Conservation (phyloP, 2,329 filamentous ascomycete species). For the Paecilomyces formosus region DNA sequence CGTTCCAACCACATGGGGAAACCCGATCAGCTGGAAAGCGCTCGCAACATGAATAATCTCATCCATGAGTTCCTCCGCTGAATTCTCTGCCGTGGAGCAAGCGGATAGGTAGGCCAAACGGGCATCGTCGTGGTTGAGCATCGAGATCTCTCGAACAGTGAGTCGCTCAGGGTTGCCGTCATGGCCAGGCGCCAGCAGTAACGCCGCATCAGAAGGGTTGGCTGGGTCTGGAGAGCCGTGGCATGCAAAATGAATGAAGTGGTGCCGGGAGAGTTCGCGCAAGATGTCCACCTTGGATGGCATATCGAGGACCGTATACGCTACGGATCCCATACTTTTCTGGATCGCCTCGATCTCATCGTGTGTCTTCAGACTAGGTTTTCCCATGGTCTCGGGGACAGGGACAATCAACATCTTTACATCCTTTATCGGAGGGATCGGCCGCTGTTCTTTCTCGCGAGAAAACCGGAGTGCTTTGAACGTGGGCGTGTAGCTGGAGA, state of each 20-base stretch:
- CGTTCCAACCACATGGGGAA: slow-evolving; percentile 25
- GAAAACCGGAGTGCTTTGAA: background rate
- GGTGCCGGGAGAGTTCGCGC: background rate
- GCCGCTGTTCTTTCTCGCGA: background rate
- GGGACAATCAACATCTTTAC: background rate
- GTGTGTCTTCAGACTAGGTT: background rate
- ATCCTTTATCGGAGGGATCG: background rate
- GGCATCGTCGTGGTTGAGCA: slow-evolving; percentile 3
- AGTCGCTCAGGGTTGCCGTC: background rate
- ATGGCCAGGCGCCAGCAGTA: background rate
- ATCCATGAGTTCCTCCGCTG: slow-evolving; percentile 14
- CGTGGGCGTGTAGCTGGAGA: background rate
- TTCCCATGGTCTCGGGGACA: background rate
- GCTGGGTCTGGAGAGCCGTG: background rate
- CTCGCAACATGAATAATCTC: slow-evolving; percentile 29
- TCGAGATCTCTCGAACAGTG: background rate
- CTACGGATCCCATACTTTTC: background rate
- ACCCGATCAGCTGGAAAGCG: slow-evolving; percentile 30
- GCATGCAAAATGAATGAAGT: background rate
- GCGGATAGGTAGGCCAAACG: slow-evolving; percentile 30
- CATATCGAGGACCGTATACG: background rate
- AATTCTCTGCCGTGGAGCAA: slow-evolving; percentile 28
- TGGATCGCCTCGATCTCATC: background rate
- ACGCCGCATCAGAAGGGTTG: background rate
- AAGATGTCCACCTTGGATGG: background rate